Base-by-base conservation (phyloP, 202 grass and related monocot genomes). In the Bolboschoenoplectus hybrid region DNA sequence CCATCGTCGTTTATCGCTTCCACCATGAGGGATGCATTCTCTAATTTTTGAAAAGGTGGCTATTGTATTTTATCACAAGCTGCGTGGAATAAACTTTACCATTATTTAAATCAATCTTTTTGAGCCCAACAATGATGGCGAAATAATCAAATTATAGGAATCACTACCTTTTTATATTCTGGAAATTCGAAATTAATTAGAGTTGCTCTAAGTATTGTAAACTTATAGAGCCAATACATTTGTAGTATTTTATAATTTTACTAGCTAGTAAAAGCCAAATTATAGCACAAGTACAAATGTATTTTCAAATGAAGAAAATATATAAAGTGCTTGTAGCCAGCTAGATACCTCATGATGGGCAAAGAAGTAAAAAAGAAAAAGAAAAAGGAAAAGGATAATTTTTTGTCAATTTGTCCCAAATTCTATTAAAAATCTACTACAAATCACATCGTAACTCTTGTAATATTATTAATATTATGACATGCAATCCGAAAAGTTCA, bases 41-140 rank as follows among this genome's bases (percentile, higher is more conserved):
- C 50, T 85, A 73, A 39, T 73, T 79, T 87, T 81, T 51, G 84
- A 91, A 94, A 84, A 80, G 57, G 16, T 16, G 13, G 0, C 40
- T 44, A 16, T 50, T 85, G 66, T 85, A 80, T 66, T 87, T 87
- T 81, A 90, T 80, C 67, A 82, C 76, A 90, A 88, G 76, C 84
- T 88, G 90, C 86, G 86, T 73, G 53, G 16, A 63, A 86, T 91
- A 85, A 85, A 88, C 62, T 90, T 91, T 87, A 62, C 73, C 72
- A 85, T 85, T 92, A 85, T 19, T 85, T 65, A 82, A 91, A 91
- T 67, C 16, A 26, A 40, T 88, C 85, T 82, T 87, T 85, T 83
- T 82, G 85, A 86, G 74, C 51, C 72, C 77, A 85, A 86, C 81
- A 83, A 38, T 73, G 69, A 55, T 76, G 26, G 47, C 73, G 38